Base-by-base conservation (phyloP, 768 basidiomycete species). In the Lactarius pseudohatsudake region DNA sequence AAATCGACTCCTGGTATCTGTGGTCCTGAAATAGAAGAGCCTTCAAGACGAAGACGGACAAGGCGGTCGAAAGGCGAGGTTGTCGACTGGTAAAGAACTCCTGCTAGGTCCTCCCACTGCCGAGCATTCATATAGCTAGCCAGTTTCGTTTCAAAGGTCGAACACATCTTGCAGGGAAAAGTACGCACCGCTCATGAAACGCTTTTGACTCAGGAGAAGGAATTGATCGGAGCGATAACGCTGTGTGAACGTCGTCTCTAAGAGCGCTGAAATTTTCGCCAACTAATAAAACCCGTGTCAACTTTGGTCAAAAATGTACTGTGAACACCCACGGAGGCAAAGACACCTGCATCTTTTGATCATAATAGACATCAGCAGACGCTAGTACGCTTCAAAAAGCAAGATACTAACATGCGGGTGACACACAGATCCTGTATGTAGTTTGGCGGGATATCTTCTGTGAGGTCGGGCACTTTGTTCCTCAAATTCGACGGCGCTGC, bases 321-420 rank as follows among this genome's bases (percentile, higher is more conserved):
- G 15, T 7, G 28, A 55, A 15, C 38, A 59, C 66, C 5, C 43
- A 67, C 66, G 41, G 5, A 67, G 53, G n/a, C 57, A 67, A 5
- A 67, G 53, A 36, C 66, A 67, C 47, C 57, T 59, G 26, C 57
- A 67, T 45, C 66, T 67, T 54, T 18, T 16, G 4, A 47, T 63
- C n/a, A 26, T 13, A 34, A 34, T 15, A 1, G 8, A 43, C 8
- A 4, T 67, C 6, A 67, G 57, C 20, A 8, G 18, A 41, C 10
- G 22, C 11, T 30, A n/a, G n/a, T n/a, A 26, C 5, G 11, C 22
- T 11, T 38, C 43, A 10, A 43, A 36, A 28, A 9, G 4, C 11
- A 38, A 45, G 28, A 36, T 11, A 59, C 62, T 8, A 16, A 67
- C 66, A 67, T 63, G 62, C 66, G 66, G 0, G 57, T 32, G 16